These are phyloP conservation scores for Phalaenopsis aphrodite DNA, from an alignment of 106 monocot species.

Conservation along the genomic window DNA sequence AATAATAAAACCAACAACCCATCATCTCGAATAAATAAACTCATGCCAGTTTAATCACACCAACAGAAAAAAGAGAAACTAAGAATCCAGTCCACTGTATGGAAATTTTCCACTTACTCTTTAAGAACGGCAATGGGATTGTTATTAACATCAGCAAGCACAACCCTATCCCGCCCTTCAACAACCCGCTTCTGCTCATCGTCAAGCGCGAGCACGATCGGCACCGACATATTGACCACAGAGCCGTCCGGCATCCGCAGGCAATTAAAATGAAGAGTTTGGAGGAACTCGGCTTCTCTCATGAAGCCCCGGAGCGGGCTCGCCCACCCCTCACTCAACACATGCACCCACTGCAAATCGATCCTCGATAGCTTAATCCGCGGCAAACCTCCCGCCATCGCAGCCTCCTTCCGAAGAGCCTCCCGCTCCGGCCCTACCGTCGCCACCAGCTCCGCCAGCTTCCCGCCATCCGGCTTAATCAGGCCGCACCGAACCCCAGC, in stretches of 20 bases:
- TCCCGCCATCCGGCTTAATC: conserved; percentile 91
- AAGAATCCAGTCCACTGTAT: not conserved
- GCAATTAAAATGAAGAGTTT: conserved; percentile 99
- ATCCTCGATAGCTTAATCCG: conserved; percentile 44
- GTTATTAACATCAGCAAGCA: conserved; percentile 33
- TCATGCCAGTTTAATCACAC: not conserved
- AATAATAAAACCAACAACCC: not conserved
- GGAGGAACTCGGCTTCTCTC: conserved; percentile 97
- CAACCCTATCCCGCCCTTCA: conserved; percentile 34
- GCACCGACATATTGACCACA: conserved; percentile 89
- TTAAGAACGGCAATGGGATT: conserved; percentile 54
- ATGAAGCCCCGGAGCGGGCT: conserved; percentile 97
- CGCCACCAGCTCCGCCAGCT: conserved; percentile 63
- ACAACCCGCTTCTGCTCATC: conserved; percentile 64
- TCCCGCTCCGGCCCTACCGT: conserved; percentile 40
- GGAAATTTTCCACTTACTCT: conserved; percentile 39
- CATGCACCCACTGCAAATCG: conserved; percentile 89
- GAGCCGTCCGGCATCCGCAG: conserved; percentile 62
- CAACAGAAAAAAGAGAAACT: not conserved
- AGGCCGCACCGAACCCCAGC: conserved; percentile 16
- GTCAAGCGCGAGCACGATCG: conserved; percentile 87
- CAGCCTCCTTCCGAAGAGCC: conserved; percentile 40
- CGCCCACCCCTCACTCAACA: conserved; percentile 98
- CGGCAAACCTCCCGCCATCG: conserved; percentile 24
- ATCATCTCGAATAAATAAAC: not conserved